A percentile compares a stretch with the other conserved stretches of the same genome.
These are phyloP conservation scores for Mrakia blollopis DNA, from an alignment of 768 basidiomycete genomes.

Conservation along the genomic window DNA sequence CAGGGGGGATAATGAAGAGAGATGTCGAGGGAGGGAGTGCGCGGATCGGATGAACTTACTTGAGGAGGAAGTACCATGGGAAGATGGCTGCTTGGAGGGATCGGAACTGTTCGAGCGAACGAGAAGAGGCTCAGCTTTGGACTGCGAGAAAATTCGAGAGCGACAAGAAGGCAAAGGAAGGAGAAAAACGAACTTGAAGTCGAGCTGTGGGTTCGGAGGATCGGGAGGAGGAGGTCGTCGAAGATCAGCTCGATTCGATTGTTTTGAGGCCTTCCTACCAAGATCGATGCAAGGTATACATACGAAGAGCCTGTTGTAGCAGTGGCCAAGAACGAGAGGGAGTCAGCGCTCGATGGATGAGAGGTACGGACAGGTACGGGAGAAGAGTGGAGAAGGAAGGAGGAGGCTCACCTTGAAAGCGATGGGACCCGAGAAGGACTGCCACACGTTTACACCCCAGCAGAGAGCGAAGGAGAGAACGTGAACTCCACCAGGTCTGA, in stretches of 20 bases:
- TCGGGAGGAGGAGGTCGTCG: background rate
- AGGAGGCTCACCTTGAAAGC: background rate
- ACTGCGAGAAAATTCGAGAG: background rate
- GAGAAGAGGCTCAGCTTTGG: background rate
- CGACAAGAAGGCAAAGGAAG: background rate
- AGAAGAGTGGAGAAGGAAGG: background rate
- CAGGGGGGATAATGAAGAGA: background rate
- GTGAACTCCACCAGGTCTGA: background rate
- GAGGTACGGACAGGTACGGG: too few relatives aligned
- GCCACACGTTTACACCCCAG: background rate
- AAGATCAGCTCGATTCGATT: background rate
- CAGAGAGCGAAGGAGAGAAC: background rate
- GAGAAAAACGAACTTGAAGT: background rate
- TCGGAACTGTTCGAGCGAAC: constrained; percentile 52
- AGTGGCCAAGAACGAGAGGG: background rate
- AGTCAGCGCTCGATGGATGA: too few relatives aligned
- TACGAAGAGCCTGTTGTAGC: constrained; percentile 9
- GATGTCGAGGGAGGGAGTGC: background rate
- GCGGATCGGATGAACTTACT: constrained; percentile 41
- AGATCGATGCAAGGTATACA: background rate
- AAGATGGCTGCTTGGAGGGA: constrained; percentile 68
- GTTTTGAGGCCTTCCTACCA: too few relatives aligned
- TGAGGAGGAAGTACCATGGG: constrained; percentile 64
- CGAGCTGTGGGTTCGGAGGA: too few relatives aligned
- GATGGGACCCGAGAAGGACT: background rate